Evolutionary conservation across 352 stramenopile genomes (phyloP), one percentile per base, ranked within the genome.

Genomic region (Pythium volutum): DNA sequence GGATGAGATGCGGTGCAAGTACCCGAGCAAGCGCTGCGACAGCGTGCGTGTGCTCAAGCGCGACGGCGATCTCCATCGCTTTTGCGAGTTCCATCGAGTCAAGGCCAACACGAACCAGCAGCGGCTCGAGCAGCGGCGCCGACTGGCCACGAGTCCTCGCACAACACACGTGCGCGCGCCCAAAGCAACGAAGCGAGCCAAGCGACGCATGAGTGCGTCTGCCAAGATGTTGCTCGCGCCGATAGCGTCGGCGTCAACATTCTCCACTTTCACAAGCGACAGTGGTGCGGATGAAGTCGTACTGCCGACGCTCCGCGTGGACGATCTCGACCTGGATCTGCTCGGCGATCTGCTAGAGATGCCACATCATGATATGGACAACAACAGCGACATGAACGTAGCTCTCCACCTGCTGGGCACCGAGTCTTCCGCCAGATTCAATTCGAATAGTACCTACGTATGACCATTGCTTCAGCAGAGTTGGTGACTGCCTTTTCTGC

Each of bases 21-120:
- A 70, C 46, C 63, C 63, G 7, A 60, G 63, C 45, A 66, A 57
- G 50, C 50, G 63, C 16, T 70, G 63, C 52, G 56, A 70, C 6
- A 67, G 67, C 39, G 47, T 52, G 16, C 71, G 71, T 20, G 71
- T 62, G 25, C 22, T 75, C 43, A 78, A 78, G 55, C 63, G 66
- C 20, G 67, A 78, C 31, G 71, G 71, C 11, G 66, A 70, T 9
- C 53, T 71, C 22, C 71, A 78, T 38, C 60, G 59, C 36, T 63
- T 78, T 15, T 78, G 71, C 61, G 70, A 78, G 22, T 64, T 66
- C 34, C 71, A 78, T 41, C 67, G 71, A 1, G 29, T 59, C 25
- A 70, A 69, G 22, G 71, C 71, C 50, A 78, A 88, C 62, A 70
- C 74, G 52, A 88, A 89, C 73, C 82, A 91, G 67, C 79, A 79